These are phyloP conservation scores for Colletotrichum costaricense DNA, from an alignment of 2,329 filamentous ascomycete species.

Conservation along the genomic window DNA sequence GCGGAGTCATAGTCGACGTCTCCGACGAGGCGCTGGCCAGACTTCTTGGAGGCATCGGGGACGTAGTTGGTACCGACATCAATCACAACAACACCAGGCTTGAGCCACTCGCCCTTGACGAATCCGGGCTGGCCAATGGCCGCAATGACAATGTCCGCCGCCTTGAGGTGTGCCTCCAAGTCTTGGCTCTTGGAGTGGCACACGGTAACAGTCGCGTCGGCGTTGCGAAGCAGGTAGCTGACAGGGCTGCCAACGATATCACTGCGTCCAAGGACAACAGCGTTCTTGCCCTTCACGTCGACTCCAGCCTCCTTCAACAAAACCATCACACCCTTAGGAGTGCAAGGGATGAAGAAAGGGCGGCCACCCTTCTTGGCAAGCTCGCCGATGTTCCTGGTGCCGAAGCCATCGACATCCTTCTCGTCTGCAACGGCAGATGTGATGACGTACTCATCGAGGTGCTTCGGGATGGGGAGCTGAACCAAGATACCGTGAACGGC, in stretches of 20 bases:
- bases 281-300: slow-evolving; percentile 87
- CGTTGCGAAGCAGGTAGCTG: slow-evolving; percentile 94
- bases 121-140: slow-evolving; percentile 90
- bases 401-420: slow-evolving; percentile 99
- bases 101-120: slow-evolving; percentile 95
- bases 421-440: slow-evolving; percentile 92
- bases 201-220: slow-evolving; percentile 95
- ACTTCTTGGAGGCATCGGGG: slow-evolving; percentile 88
- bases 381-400: slow-evolving; percentile 93
- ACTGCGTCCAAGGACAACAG: slow-evolving; percentile 92
- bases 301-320: slow-evolving; percentile 87
- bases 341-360: slow-evolving; percentile 93
- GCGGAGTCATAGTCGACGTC: slow-evolving; percentile 94
- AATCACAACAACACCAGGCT: slow-evolving; percentile 93
- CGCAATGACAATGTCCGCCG: slow-evolving; percentile 89
- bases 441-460: slow-evolving; percentile 89
- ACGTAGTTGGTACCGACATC: slow-evolving; percentile 99
- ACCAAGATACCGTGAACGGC: slow-evolving; percentile 92
- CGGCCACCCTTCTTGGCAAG: slow-evolving; percentile 93
- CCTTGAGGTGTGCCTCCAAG: slow-evolving; percentile 79
- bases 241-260: slow-evolving; percentile 98
- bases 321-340: slow-evolving; percentile 96
- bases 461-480: slow-evolving; percentile 88
- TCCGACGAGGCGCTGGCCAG: slow-evolving; percentile 89
- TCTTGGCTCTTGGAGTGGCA: slow-evolving; percentile 91